phyloP scores from a whole-genome alignment of 208 protist genomes.

The Leishmania amazonensis region DNA sequence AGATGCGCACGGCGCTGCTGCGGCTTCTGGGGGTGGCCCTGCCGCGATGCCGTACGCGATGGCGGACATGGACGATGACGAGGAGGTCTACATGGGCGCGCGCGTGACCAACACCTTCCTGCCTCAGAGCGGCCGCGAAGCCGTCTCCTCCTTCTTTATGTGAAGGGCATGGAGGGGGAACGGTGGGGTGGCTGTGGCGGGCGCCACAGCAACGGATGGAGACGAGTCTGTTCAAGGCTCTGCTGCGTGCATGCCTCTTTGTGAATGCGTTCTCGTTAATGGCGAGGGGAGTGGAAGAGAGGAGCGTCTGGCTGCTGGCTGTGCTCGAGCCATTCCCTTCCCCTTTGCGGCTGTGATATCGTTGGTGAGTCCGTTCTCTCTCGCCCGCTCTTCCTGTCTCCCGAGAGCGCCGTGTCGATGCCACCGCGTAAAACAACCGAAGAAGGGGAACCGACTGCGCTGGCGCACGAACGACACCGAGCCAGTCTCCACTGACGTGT shows the following conservation, averaged over 20 bases:
- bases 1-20: constrained; percentile 13
- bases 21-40: not conserved
- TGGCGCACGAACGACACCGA: not conserved
- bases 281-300: not conserved
- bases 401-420: not conserved
- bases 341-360: not conserved
- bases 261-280: not conserved
- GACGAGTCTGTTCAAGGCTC: not conserved
- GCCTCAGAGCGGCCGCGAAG: constrained; percentile 42
- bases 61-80: constrained; percentile 25
- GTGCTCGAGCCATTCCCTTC: not conserved
- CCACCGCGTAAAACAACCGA: not conserved
- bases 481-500: not conserved
- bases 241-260: not conserved
- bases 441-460: not conserved
- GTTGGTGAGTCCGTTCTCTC: not conserved
- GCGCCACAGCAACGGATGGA: not conserved
- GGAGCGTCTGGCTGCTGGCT: not conserved
- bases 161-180: constrained; percentile 6
- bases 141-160: constrained; percentile 83
- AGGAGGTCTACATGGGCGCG: constrained; percentile 34
- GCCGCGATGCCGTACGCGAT: constrained; percentile 7
- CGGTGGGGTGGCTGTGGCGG: not conserved
- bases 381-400: not conserved
- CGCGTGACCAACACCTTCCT: constrained; percentile 30